Evolutionary conservation across 257 asterid species (phyloP).

Genomic region (Perilla frutescens): DNA sequence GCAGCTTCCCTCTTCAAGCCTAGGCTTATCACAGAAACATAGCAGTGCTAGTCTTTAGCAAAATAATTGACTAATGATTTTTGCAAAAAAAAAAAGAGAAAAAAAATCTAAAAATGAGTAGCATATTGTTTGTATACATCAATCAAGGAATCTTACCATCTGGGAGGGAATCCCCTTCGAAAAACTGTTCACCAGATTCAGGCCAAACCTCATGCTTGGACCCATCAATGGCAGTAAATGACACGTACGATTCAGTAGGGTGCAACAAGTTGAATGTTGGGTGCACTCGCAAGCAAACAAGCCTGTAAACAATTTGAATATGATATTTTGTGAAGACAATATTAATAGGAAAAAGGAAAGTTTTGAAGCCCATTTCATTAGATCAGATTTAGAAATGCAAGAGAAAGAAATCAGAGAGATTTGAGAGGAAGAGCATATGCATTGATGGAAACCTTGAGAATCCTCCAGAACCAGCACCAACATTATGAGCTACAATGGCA

Average conservation of each 20-base stretch:
- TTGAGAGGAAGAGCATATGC: not conserved
- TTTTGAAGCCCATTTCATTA: not conserved
- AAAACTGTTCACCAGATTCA: conserved; percentile 60
- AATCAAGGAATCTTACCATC: conserved; percentile 50
- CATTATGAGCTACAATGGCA: conserved; percentile 68
- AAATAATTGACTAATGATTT: not conserved
- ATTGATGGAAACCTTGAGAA: conserved; percentile 66
- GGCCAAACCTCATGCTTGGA: conserved; percentile 80
- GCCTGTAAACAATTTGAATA: conserved; percentile 51
- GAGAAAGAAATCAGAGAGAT: not conserved
- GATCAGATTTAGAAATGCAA: not conserved
- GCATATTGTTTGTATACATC: not conserved
- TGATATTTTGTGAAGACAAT: not conserved
- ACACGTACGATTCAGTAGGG: conserved; percentile 73
- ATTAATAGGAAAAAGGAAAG: not conserved
- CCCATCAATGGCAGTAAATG: conserved; percentile 69
- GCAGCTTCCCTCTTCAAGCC: not conserved
- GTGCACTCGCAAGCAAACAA: conserved; percentile 89
- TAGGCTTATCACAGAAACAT: not conserved
- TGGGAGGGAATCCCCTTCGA: conserved; percentile 72
- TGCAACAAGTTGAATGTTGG: conserved; percentile 71
- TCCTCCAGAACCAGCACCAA: conserved; percentile 98
- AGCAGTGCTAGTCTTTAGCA: not conserved
- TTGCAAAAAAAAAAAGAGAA: not conserved
- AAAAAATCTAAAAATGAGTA: not conserved